phyloP scores from a whole-genome alignment of 1,139 yeast species.

The Sugiyamaella neomexicana region DNA sequence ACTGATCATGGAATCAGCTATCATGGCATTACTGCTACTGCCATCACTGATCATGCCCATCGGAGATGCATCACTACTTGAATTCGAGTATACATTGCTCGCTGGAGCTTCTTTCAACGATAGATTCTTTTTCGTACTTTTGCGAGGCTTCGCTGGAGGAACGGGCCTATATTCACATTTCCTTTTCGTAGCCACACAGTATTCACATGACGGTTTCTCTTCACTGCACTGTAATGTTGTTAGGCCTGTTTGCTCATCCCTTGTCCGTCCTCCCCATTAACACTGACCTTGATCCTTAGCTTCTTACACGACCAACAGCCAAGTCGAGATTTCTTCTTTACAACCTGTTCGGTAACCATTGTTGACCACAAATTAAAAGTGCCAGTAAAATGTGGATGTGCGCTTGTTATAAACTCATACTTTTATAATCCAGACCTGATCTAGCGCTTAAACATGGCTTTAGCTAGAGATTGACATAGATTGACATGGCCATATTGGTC shows the following conservation, averaged over 20 bases:
- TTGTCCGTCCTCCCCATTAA: neutral
- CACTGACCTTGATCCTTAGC: slow-evolving; percentile 24
- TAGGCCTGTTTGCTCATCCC: neutral
- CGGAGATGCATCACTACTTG: neutral
- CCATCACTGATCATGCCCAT: neutral
- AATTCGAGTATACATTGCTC: too few relatives aligned
- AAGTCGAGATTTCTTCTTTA: slow-evolving; percentile 18
- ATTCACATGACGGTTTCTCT: slow-evolving; percentile 18
- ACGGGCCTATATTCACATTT: slow-evolving; percentile 15
- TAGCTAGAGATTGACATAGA: neutral
- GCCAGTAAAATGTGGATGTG: too few relatives aligned
- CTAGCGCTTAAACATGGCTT: too few relatives aligned
- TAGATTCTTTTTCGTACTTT: neutral
- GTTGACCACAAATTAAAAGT: too few relatives aligned
- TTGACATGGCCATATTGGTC: neutral
- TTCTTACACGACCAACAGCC: slow-evolving; percentile 24
- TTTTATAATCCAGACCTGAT: too few relatives aligned
- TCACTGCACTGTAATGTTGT: slow-evolving; percentile 9
- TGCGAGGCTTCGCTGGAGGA: slow-evolving; percentile 12
- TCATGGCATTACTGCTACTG: too few relatives aligned
- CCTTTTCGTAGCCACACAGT: slow-evolving; percentile 13
- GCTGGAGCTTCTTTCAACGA: too few relatives aligned
- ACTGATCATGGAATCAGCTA: too few relatives aligned
- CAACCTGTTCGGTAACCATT: neutral
- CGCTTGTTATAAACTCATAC: too few relatives aligned